Percentiles rank a stretch among this genome's conserved stretches.
Conservation (phyloP, 2,329 filamentous ascomycete species). For the Paecilomyces variotii region DNA sequence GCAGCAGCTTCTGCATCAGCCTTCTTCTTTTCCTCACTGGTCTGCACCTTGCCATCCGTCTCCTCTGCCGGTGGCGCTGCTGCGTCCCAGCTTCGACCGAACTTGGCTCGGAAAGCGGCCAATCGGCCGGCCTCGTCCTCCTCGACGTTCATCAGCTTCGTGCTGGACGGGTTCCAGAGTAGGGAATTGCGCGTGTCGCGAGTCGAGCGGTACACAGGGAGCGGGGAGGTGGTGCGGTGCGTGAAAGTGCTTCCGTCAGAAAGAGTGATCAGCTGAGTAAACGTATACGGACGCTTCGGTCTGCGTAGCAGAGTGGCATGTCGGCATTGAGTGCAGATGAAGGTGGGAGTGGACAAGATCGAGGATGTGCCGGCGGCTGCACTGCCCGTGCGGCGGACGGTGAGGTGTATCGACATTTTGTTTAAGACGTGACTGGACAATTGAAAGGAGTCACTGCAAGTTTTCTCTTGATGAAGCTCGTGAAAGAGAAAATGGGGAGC, state of each 20-base stretch:
- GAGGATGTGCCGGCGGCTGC: conserved; percentile 5
- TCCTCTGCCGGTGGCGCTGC: conserved; percentile 22
- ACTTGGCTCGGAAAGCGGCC: conserved; percentile 75
- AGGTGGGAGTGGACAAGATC: conserved; percentile 15
- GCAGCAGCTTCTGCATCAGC: conserved; percentile 20
- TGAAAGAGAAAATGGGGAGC: neutral
- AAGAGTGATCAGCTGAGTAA: conserved; percentile 92
- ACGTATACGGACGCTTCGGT: conserved; percentile 87
- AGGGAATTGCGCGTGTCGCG: conserved; percentile 88
- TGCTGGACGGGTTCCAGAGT: conserved; percentile 81
- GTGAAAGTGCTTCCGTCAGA: conserved; percentile 77
- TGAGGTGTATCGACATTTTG: conserved; percentile 28
- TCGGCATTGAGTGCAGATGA: conserved; percentile 55
- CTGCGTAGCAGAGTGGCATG: conserved; percentile 79
- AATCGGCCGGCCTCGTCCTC: conserved; percentile 89
- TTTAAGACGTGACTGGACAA: conserved; percentile 2
- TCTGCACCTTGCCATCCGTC: conserved; percentile 11
- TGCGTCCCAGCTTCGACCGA: conserved; percentile 76
- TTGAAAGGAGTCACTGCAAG: neutral
- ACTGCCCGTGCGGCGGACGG: conserved; percentile 24
- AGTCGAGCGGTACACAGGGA: conserved; percentile 51
- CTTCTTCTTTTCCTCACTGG: conserved; percentile 33
- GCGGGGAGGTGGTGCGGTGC: conserved; percentile 43
- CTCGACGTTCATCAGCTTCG: conserved; percentile 78
- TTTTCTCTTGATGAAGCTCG: neutral